Base-by-base conservation (phyloP, 257 asterid species). In the Oldenlandia corymbosa region DNA sequence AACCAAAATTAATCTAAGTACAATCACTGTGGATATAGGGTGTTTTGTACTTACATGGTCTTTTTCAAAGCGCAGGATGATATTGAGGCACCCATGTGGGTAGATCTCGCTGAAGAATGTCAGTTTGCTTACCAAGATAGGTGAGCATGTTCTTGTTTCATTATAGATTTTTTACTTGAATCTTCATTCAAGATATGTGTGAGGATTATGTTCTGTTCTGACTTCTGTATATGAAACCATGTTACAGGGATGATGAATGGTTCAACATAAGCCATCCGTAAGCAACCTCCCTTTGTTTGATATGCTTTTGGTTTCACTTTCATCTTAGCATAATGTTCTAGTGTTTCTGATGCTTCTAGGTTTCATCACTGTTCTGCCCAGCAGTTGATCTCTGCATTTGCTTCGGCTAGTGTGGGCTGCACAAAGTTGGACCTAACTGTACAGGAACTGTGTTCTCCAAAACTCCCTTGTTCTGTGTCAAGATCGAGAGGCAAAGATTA, bases 211-310 rank as follows among this genome's bases (percentile, higher is more conserved):
- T 41, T 36, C 46, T 56, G 58, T 41, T 36, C 46, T 27, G 34
- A 36, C 43, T 71, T 54, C 52, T 34, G 17, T 24, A 65, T 54
- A 30, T 43, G 11, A 60, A 24, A 58, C 65, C 58, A 10, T 52
- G 61, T 66, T 75, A 70, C 81, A 78, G 84, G 66, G 78, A 78
- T 36, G 86, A 81, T 43, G 84, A 78, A 68, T 81, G 86, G 86
- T 81, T 81, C 53, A 60, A 68, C 66, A 60, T 51, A 34, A 70
- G 69, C 75, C 86, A 81, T 64, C 75, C 76, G 84, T 78, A 75
- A 72, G 84, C 42, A 28, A 60, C 65, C 70, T 47, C 30, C 10
- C 28, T 3, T 58, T 45, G 42, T 65, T 31, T 46, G 17, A 20
- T 36, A 46, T 50, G 24, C 14, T 46, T 65, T 52, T 24, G 14